Evolutionary conservation across 2,329 filamentous ascomycete species (phyloP).

Genomic region (Fusarium globosum): DNA sequence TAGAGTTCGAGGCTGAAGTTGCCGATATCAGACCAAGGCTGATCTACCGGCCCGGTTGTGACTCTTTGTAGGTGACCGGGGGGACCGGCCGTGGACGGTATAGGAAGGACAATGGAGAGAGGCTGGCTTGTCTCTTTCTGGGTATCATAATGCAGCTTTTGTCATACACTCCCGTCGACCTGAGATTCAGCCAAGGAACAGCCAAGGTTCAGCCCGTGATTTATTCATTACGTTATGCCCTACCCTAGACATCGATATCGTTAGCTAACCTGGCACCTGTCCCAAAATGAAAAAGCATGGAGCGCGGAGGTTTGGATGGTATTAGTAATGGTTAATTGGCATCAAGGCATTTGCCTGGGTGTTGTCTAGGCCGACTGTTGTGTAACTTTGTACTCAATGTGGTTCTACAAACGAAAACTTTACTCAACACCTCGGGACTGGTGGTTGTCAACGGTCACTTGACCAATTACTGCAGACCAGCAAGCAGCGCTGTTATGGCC

Average conservation of each 20-base stretch:
- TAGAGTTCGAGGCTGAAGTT: not conserved
- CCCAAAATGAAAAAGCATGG: not conserved
- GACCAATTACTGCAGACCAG: not conserved
- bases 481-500: not conserved
- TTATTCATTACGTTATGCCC: no score
- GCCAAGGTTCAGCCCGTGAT: not conserved
- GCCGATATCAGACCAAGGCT: not conserved
- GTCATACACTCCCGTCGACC: not conserved
- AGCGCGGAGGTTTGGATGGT: not conserved
- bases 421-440: no score
- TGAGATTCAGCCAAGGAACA: not conserved
- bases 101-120: slow-evolving; percentile 27
- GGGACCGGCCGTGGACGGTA: not conserved
- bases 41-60: slow-evolving; percentile 24
- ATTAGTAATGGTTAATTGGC: not conserved
- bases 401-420: no score
- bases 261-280: not conserved
- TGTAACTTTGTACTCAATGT: not conserved
- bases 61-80: slow-evolving; percentile 13
- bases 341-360: not conserved
- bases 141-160: not conserved
- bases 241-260: not conserved
- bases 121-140: not conserved
- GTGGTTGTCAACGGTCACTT: not conserved
- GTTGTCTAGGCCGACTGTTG: not conserved